Evolutionary conservation across 2,329 filamentous ascomycete species (phyloP), one percentile per base, ranked within the genome.

Genomic region (Pseudocercospora macadamiae): DNA sequence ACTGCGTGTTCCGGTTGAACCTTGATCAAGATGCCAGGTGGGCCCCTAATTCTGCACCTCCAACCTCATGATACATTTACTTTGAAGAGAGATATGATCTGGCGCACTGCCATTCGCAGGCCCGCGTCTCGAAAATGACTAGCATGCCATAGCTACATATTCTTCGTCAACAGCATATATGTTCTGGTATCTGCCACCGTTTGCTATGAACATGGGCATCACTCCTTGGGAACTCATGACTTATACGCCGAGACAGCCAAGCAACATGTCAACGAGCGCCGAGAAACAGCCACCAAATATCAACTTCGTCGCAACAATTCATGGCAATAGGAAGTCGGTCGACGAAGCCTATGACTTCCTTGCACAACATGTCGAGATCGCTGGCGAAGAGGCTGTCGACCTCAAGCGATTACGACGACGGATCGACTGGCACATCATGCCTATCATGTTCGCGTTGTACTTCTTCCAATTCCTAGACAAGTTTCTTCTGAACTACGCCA

Each of bases 401-500:
- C 48, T 62, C 9, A 59, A 57, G 39, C 44, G 28, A 9, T 51
- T 66, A 23, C 57, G 57, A 12, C 57, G 60, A 9, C 62, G 60
- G 48, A 59, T 66, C 14, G 64, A 66, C 57, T 60, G 54, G 44
- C 54, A 55, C n/a, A 55, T 66, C 19, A 28, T 66, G 12, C 64
- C 64, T 1, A 44, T 66, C 19, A 47, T 64, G 37, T 53, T 42
- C 19, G 12, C 25, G 9, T 21, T 36, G n/a, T 53, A 32, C 18
- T 63, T 55, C 34, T 60, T 59, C 44, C 60, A 62, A 30, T 56
- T 45, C 7, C 52, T 64, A 14, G 62, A 64, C 75, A 87, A 87
- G 72, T 82, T 86, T 60, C 79, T 84, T 25, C 78, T 87, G 44
- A 87, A 87, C 66, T 89, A 88, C 68, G 84, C 85, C 10, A 83